Conservation (phyloP, 495 filamentous ascomycete species). For the Penicillium ochrochloron region DNA sequence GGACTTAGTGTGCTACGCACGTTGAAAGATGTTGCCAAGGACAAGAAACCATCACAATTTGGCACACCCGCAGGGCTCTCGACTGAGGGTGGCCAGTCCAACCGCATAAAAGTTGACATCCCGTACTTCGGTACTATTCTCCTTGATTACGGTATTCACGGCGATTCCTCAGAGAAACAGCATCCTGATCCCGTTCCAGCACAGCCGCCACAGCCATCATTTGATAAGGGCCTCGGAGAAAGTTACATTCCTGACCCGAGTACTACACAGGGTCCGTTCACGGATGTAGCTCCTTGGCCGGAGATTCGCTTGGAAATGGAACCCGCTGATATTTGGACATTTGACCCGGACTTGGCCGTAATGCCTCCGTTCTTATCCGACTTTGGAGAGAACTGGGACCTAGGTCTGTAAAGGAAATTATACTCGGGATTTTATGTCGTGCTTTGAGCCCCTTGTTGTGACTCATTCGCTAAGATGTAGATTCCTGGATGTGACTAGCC, state of each 20-base stretch:
- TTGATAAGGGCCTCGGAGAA: background rate
- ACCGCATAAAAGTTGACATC: slow-evolving; percentile 20
- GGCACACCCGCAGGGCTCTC: background rate
- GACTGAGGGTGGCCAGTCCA: slow-evolving; percentile 5
- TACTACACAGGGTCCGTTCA: background rate
- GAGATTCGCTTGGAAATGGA: slow-evolving; percentile 2
- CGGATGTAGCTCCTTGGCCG: slow-evolving; percentile 1
- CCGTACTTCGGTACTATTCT: slow-evolving; percentile 24
- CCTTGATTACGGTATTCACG: slow-evolving; percentile 12
- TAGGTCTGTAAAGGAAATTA: background rate
- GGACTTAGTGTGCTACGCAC: slow-evolving; percentile 15
- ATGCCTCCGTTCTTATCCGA: slow-evolving; percentile 18
- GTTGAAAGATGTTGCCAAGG: slow-evolving; percentile 9
- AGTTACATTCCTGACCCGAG: background rate
- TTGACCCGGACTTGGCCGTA: slow-evolving; percentile 16
- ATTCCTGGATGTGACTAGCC: too few relatives aligned
- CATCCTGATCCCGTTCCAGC: background rate
- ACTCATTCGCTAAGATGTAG: too few relatives aligned
- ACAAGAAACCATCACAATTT: background rate
- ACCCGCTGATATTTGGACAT: slow-evolving; percentile 20
- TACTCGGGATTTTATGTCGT: too few relatives aligned
- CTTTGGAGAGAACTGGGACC: slow-evolving; percentile 20
- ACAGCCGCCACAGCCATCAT: background rate
- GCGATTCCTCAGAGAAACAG: background rate
- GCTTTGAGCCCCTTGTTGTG: too few relatives aligned